Evolutionary conservation across 2,329 filamentous ascomycete genomes (phyloP).

Genomic region (Fusarium albidum): DNA sequence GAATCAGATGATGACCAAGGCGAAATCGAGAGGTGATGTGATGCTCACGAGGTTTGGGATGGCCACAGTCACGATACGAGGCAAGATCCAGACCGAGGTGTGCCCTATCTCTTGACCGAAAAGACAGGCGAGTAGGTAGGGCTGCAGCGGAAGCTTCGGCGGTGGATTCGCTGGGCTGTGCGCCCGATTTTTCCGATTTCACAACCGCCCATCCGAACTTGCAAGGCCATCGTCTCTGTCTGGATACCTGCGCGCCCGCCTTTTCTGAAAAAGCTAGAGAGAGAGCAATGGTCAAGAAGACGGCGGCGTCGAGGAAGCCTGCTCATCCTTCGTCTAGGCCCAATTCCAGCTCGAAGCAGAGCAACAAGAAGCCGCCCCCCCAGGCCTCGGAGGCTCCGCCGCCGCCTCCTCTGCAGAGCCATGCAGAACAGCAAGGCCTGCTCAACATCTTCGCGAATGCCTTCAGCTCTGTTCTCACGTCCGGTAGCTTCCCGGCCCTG

Average conservation of each 20-base stretch:
- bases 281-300: conserved; percentile 39
- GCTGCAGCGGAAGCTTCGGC: conserved; percentile 22
- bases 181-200: conserved; percentile 18
- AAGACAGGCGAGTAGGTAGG: conserved; percentile 8
- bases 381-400: conserved; percentile 11
- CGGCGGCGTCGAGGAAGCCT: conserved; percentile 32
- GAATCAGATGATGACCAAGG: conserved; percentile 4
- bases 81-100: neutral
- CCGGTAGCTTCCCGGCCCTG: conserved; percentile 57
- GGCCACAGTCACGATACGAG: neutral
- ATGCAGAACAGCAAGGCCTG: conserved; percentile 68
- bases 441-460: conserved; percentile 76
- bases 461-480: conserved; percentile 61
- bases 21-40: conserved; percentile 14
- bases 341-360: conserved; percentile 21
- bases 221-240: neutral
- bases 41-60: conserved; percentile 11
- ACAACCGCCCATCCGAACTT: conserved; percentile 2
- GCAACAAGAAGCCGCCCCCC: conserved; percentile 28
- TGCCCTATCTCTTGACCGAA: conserved; percentile 8
- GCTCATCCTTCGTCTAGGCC: conserved; percentile 17
- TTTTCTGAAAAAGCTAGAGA: conserved; percentile 12
- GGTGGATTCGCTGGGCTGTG: conserved; percentile 18
- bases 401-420: conserved; percentile 26
- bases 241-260: conserved; percentile 1